Evolutionary conservation across 768 basidiomycete species (phyloP).

Genomic region (Trametes villosa): DNA sequence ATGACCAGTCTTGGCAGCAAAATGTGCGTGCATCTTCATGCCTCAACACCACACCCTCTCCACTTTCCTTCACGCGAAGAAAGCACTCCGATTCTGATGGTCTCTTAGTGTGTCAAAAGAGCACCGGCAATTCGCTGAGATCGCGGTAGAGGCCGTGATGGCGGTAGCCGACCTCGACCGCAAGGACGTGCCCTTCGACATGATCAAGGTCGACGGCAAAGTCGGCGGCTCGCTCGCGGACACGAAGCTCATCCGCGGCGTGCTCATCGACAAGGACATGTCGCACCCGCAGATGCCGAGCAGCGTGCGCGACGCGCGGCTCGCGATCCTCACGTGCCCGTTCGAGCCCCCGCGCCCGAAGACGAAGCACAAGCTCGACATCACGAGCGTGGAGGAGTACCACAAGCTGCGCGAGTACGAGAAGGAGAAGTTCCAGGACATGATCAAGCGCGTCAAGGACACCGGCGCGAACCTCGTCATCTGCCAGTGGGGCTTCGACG

Average conservation of each 20-base stretch:
- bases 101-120: constrained; percentile 90
- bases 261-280: constrained; percentile 99
- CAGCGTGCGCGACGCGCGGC: constrained; percentile 81
- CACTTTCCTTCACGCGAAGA: not conserved
- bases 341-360: constrained; percentile 99
- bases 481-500: constrained; percentile 99
- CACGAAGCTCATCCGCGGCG: constrained; percentile 93
- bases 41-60: not conserved
- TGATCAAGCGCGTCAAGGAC: constrained; percentile 96
- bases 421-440: constrained; percentile 93
- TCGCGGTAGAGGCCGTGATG: constrained; percentile 96
- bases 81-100: not conserved
- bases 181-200: constrained; percentile 93
- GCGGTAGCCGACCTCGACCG: constrained; percentile 94
- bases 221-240: constrained; percentile 97
- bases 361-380: constrained; percentile 99
- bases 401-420: constrained; percentile 94
- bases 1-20: constrained; percentile 98
- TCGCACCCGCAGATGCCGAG: constrained; percentile 98
- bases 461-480: constrained; percentile 98
- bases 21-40: constrained; percentile 65
- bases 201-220: constrained; percentile 99
- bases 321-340: constrained; percentile 97
- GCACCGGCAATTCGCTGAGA: constrained; percentile 92
- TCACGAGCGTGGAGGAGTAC: constrained; percentile 95